These are phyloP conservation scores for Lippia alba DNA, from an alignment of 305 asterid species.

Conservation along the genomic window DNA sequence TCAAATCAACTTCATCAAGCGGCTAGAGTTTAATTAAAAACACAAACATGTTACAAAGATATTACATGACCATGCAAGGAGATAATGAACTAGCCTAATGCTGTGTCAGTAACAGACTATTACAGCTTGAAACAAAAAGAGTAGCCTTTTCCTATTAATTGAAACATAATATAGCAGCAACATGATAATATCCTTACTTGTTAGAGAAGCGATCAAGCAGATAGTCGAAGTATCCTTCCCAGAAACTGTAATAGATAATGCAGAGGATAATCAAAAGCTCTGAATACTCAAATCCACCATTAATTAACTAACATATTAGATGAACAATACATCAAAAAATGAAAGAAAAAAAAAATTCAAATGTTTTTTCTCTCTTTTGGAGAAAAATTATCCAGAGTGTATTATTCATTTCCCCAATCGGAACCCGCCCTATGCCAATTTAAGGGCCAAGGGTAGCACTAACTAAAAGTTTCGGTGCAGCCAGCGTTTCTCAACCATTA, in stretches of 20 bases:
- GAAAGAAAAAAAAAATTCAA: neutral
- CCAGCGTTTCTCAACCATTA: neutral
- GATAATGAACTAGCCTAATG: constrained; percentile 16
- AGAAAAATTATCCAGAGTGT: constrained; percentile 8
- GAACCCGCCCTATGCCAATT: neutral
- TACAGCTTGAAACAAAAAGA: neutral
- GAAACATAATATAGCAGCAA: constrained; percentile 31
- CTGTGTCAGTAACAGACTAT: constrained; percentile 8
- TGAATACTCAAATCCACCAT: constrained; percentile 1
- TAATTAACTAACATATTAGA: constrained; percentile 5
- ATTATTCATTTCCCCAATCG: neutral
- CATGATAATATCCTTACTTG: constrained; percentile 60
- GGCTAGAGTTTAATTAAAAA: constrained; percentile 6
- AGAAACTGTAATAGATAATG: constrained; percentile 69
- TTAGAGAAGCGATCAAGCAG: constrained; percentile 87
- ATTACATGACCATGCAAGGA: constrained; percentile 12
- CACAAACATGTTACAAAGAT: constrained; percentile 5
- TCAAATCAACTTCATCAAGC: constrained; percentile 1
- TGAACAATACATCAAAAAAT: constrained; percentile 11
- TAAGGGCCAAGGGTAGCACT: neutral
- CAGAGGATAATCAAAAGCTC: constrained; percentile 30
- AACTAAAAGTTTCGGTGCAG: neutral
- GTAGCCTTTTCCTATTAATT: constrained; percentile 9
- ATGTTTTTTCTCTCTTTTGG: neutral
- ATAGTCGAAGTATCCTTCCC: constrained; percentile 96